These are phyloP conservation scores for Pythium pyrilobum DNA, from an alignment of 352 stramenopile species.

Conservation along the genomic window DNA sequence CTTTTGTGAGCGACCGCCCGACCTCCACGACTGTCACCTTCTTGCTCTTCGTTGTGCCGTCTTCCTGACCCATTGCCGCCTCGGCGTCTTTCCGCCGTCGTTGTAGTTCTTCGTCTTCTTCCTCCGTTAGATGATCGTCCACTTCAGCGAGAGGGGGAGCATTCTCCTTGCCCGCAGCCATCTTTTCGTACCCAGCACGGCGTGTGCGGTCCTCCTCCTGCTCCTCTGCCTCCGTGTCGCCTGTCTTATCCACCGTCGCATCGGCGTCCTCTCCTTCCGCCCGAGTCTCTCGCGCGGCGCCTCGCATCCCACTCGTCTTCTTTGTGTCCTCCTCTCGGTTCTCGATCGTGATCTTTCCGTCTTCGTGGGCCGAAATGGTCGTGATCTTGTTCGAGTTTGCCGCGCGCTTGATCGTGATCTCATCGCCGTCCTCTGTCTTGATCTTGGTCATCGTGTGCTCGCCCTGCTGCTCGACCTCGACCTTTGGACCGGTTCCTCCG, in stretches of 20 bases:
- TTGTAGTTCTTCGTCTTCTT: conserved; percentile 2
- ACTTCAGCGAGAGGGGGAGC: not conserved
- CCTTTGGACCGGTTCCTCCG: conserved; percentile 11
- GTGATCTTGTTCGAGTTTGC: conserved; percentile 61
- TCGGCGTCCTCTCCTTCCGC: not conserved
- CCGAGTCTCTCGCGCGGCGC: conserved; percentile 4
- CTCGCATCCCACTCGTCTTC: not conserved
- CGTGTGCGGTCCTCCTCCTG: not conserved
- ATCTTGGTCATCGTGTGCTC: conserved; percentile 54
- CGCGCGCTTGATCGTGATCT: conserved; percentile 72
- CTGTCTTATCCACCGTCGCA: not conserved
- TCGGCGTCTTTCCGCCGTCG: conserved; percentile 1
- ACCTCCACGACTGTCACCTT: conserved; percentile 50
- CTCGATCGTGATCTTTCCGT: conserved; percentile 75
- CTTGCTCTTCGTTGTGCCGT: conserved; percentile 15
- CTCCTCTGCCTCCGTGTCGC: conserved; percentile 3
- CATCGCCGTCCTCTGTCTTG: conserved; percentile 68
- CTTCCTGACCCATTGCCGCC: not conserved
- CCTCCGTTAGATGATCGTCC: not conserved
- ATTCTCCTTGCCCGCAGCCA: conserved; percentile 2
- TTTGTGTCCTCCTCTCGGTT: conserved; percentile 25
- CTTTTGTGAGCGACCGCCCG: conserved; percentile 32
- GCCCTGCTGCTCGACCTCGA: conserved; percentile 22
- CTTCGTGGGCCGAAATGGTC: conserved; percentile 61
- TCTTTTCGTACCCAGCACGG: conserved; percentile 17